Evolutionary conservation across 2,329 filamentous ascomycete genomes (phyloP).

Genomic region (Nigrospora oryzae): DNA sequence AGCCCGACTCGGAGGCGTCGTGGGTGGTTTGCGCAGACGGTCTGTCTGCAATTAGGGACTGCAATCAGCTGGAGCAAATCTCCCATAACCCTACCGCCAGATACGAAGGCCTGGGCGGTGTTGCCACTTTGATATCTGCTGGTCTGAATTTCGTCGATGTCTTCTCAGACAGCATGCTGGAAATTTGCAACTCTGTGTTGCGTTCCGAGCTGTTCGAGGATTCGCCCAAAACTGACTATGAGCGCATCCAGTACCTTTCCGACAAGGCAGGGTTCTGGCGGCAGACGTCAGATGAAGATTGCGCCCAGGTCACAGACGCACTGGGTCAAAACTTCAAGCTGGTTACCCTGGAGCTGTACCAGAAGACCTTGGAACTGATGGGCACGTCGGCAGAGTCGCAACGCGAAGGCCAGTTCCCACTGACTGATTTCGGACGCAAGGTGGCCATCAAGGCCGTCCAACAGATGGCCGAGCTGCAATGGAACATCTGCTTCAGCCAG

Average conservation of each 20-base stretch:
- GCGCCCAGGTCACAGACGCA: slow-evolving; percentile 56
- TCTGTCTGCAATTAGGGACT: slow-evolving; percentile 70
- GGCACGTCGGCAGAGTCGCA: slow-evolving; percentile 34
- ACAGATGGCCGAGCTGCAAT: slow-evolving; percentile 66
- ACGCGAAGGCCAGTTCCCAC: slow-evolving; percentile 28
- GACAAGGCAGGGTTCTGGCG: slow-evolving; percentile 71
- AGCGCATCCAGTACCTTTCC: slow-evolving; percentile 71
- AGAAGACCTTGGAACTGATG: slow-evolving; percentile 40
- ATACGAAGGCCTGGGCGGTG: slow-evolving; percentile 33
- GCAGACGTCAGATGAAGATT: slow-evolving; percentile 76
- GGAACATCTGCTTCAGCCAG: slow-evolving; percentile 71
- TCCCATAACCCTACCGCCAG: slow-evolving; percentile 59
- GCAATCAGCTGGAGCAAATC: slow-evolving; percentile 68
- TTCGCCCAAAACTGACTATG: slow-evolving; percentile 58
- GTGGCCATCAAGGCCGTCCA: slow-evolving; percentile 69
- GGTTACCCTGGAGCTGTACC: slow-evolving; percentile 47
- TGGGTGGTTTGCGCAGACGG: slow-evolving; percentile 83
- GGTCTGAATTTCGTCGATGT: slow-evolving; percentile 62
- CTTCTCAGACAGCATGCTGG: slow-evolving; percentile 61
- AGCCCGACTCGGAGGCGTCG: slow-evolving; percentile 60
- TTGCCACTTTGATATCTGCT: slow-evolving; percentile 56
- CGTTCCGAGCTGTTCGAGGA: slow-evolving; percentile 68
- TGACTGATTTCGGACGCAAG: slow-evolving; percentile 71
- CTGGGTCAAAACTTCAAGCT: slow-evolving; percentile 58
- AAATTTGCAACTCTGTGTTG: slow-evolving; percentile 59